Base-by-base conservation (phyloP, 83 land plant genomes). In the Larix sibirica region DNA sequence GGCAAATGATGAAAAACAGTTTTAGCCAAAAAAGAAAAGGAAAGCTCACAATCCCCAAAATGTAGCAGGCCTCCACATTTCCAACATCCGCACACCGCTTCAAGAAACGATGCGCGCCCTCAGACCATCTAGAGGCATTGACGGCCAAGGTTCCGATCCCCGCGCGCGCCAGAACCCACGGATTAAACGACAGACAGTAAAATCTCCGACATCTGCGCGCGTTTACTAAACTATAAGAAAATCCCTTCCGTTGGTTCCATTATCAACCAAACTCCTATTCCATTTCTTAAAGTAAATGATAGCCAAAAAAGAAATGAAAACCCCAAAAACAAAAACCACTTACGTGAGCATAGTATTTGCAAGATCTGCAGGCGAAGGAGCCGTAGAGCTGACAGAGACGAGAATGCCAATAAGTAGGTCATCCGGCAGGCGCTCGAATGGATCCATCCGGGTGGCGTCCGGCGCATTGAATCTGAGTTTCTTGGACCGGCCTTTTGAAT, bases 1-100 rank as follows among this genome's bases (percentile, higher is more conserved):
- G 36, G 36, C 36, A 33, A 33, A 33, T 33, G 36, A 33, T 33
- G 36, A 33, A 33, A 33, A 33, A 2, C 36, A 33, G 36, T 33
- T 33, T 33, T 33, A 33, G 36, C 36, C 36, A 33, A 33, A 2
- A 33, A 33, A 33, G 36, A 33, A 33, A 33, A 33, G 36, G 36
- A 2, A 33, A 33, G 63, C 63, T 61, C 9, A 85, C 87, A 85
- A 85, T 85, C 8, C 87, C 87, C 23, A 85, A 79, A 61, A 70
- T 82, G 81, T 85, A 85, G 61, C 79, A 82, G 16, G 85, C 87
- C 60, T 85, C 87, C 13, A 62, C 40, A 40, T 85, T 85, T 18
- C 87, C 87, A 28, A 85, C 80, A 47, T 76, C 85, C 8, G 87
- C 86, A 50, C 87, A 85, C 18, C 77, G 87, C 69, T 77, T 73